These are phyloP conservation scores for Alternaria conjuncta DNA, from an alignment of 2,329 filamentous ascomycete species.

Conservation along the genomic window DNA sequence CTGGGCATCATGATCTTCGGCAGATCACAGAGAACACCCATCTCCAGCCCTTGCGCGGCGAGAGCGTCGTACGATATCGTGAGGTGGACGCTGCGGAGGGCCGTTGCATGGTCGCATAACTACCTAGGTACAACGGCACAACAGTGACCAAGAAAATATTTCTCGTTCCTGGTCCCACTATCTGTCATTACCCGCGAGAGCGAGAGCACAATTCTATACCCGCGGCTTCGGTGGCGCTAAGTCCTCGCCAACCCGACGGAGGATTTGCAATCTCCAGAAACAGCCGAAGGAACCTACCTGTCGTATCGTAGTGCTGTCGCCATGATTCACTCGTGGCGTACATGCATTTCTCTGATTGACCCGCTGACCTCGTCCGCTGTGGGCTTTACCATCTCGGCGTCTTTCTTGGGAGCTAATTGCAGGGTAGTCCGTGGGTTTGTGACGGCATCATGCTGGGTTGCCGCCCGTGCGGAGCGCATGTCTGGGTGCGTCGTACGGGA, in stretches of 20 bases:
- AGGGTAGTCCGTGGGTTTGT: constrained; percentile 2
- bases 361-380: constrained; percentile 3
- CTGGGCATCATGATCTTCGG: not conserved
- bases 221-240: constrained; percentile 8
- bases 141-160: not conserved
- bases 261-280: constrained; percentile 18
- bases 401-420: not conserved
- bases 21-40: not conserved
- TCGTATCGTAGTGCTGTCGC: constrained; percentile 3
- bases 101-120: constrained; percentile 1
- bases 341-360: constrained; percentile 6
- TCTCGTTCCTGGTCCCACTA: not conserved
- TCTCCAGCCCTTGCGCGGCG: not conserved
- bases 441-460: constrained; percentile 5
- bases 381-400: constrained; percentile 1
- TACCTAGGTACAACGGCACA: not conserved
- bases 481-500: constrained; percentile 1
- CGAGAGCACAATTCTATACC: constrained; percentile 1
- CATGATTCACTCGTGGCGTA: constrained; percentile 5
- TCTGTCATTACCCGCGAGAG: constrained; percentile 3
- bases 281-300: constrained; percentile 9
- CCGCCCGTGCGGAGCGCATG: constrained; percentile 5
- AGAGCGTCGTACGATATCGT: not conserved
- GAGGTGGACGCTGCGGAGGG: not conserved
- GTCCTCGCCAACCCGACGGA: not conserved